These are phyloP conservation scores for Amylostereum chailletii DNA, from an alignment of 1,284 basidiomycete genomes.

Conservation along the genomic window DNA sequence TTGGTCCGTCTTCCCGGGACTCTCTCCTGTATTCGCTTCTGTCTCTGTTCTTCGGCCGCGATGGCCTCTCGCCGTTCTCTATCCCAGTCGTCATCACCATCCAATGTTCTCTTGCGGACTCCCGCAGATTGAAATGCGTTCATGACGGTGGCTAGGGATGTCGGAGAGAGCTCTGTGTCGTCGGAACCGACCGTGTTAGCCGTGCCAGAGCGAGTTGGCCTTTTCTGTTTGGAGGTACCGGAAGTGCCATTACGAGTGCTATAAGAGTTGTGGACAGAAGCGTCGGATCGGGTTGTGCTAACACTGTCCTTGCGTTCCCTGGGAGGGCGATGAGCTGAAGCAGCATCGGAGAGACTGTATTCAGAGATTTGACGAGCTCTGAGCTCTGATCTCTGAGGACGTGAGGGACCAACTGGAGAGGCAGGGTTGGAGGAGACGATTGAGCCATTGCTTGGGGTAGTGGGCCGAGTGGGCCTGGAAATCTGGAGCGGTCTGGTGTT, in stretches of 20 bases:
- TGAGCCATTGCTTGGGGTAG: slow-evolving; percentile 23
- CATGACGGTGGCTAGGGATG: slow-evolving; percentile 47
- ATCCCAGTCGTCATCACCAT: slow-evolving; percentile 35
- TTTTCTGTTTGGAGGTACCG: slow-evolving; percentile 8
- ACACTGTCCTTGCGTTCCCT: slow-evolving; percentile 20
- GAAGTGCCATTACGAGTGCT: slow-evolving; percentile 13
- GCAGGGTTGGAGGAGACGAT: slow-evolving; percentile 10
- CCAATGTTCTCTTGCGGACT: slow-evolving; percentile 44
- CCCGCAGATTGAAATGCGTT: slow-evolving; percentile 64
- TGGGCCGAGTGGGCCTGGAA: slow-evolving; percentile 24
- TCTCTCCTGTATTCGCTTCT: slow-evolving; percentile 58
- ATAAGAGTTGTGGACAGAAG: slow-evolving; percentile 12
- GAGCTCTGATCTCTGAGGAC: slow-evolving; percentile 26
- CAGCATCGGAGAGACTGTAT: slow-evolving; percentile 21
- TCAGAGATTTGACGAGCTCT: slow-evolving; percentile 23
- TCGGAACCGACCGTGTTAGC: slow-evolving; percentile 14
- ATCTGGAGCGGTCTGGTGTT: slow-evolving; percentile 46
- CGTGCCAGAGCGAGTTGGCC: slow-evolving; percentile 8
- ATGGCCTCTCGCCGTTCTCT: slow-evolving; percentile 47
- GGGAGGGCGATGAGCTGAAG: slow-evolving; percentile 18
- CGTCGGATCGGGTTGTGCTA: slow-evolving; percentile 16
- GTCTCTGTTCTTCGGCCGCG: slow-evolving; percentile 49
- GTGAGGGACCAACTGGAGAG: slow-evolving; percentile 20
- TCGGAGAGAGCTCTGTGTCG: slow-evolving; percentile 21
- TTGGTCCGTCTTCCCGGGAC: slow-evolving; percentile 47